Base-by-base conservation (phyloP, 1,284 basidiomycete species). In the Ganoderma resinaceum region DNA sequence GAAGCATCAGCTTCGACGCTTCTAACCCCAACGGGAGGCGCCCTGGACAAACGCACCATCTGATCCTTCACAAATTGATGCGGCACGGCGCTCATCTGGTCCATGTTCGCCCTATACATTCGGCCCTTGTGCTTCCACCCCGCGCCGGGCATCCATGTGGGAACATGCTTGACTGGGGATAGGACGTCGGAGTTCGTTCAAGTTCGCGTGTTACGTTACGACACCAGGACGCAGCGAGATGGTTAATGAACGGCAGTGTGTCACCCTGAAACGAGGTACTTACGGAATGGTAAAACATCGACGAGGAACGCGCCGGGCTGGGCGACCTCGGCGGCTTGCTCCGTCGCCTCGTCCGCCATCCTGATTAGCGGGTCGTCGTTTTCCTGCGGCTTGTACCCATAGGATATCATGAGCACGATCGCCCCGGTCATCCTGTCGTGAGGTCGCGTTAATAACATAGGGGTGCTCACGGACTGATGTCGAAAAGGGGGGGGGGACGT, bases 71-170 rank as follows among this genome's bases (percentile, higher is more conserved):
- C 88, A 68, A 84, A 88, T 58, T 84, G 81, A 72, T 86, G 81
- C 20, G 90, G 88, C 61, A 80, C 79, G n/a, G 87, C 83, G 52
- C 86, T 85, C 84, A 88, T 83, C 49, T 86, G 82, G 23, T 79
- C 73, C 62, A 90, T 80, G 0, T 84, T 87, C 2, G 76, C 76
- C 26, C 82, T 80, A 85, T 88, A 89, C 61, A 80, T 77, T 59
- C 80, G 80, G 0, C 89, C 89, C 66, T 80, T 84, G 66, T 73
- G 79, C 74, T 86, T 86, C 81, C 90, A 92, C 12, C 79, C 80
- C 16, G 89, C 86, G 33, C 90, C 90, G 31, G 90, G 90, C 71
- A 90, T 82, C 90, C 90, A 91, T 11, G 80, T 77, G 14, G 90
- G 90, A 59, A 91, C 73, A 70, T 89, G 81, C 61, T 83, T 82